phyloP scores from a whole-genome alignment of 768 basidiomycete species.

The Podaxis carcinomalis region DNA sequence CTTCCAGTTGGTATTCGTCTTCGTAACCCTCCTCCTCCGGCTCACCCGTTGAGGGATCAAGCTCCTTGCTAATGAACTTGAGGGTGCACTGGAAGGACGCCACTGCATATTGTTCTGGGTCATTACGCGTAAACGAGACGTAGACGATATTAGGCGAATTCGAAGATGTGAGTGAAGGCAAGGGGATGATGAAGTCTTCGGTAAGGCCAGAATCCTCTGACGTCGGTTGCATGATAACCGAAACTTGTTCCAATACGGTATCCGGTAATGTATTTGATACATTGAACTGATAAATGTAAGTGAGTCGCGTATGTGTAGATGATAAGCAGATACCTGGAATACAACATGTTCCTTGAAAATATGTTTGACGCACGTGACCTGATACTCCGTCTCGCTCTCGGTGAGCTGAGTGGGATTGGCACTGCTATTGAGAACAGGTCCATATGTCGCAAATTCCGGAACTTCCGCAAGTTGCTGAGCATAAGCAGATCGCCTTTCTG shows the following conservation, averaged over 20 bases:
- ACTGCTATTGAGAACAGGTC: constrained; percentile 84
- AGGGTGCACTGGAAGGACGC: constrained; percentile 89
- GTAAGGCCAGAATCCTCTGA: constrained; percentile 68
- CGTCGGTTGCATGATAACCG: constrained; percentile 87
- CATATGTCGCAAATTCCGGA: constrained; percentile 82
- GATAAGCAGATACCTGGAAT: constrained; percentile 68
- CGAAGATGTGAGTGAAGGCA: constrained; percentile 62
- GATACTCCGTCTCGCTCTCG: constrained; percentile 97
- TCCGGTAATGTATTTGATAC: constrained; percentile 95
- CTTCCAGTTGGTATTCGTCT: constrained; percentile 97
- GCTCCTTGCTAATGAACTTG: constrained; percentile 95
- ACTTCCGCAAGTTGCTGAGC: constrained; percentile 81
- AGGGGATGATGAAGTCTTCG: constrained; percentile 93
- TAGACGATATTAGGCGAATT: constrained; percentile 85
- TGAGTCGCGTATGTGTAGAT: constrained; percentile 8
- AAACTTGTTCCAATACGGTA: constrained; percentile 90
- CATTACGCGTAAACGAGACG: constrained; percentile 86
- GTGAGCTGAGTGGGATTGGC: constrained; percentile 78
- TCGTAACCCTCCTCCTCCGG: constrained; percentile 99
- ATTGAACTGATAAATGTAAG: constrained; percentile 66
- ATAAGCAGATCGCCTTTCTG: constrained; percentile 86
- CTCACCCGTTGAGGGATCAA: constrained; percentile 91
- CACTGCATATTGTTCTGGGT: constrained; percentile 70
- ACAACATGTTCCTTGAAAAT: constrained; percentile 94
- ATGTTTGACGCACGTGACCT: constrained; percentile 95